A percentile compares a stretch with the other conserved stretches of the same genome.
Evolutionary conservation across 1,139 yeast genomes (phyloP).

Genomic region (Kurtzmaniella quercitrusa): DNA sequence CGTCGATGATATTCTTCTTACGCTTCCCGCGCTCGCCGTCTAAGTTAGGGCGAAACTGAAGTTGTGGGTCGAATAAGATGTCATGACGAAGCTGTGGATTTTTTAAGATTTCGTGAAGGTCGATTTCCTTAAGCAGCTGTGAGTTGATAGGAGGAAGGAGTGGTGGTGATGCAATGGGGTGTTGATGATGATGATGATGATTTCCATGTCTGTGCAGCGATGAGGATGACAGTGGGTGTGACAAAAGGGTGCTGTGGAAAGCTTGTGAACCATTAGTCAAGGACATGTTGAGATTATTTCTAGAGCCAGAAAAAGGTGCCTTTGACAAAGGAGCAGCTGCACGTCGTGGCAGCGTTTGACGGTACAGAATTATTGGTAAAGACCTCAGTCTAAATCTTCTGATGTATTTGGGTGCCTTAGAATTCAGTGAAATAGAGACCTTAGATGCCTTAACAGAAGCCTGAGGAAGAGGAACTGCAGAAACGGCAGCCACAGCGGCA

Average conservation of each 20-base stretch:
- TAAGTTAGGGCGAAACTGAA: conserved; percentile 87
- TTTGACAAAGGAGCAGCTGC: neutral
- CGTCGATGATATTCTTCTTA: conserved; percentile 70
- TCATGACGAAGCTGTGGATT: conserved; percentile 94
- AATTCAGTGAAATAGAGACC: conserved; percentile 9
- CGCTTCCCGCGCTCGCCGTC: conserved; percentile 88
- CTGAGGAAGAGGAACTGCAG: conserved; percentile 8
- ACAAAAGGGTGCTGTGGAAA: conserved; percentile 1
- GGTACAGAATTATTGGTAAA: conserved; percentile 40
- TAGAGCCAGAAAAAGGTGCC: neutral
- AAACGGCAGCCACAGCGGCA: conserved; percentile 6
- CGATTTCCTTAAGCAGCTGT: conserved; percentile 81
- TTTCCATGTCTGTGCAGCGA: conserved; percentile 3
- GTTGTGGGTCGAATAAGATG: conserved; percentile 85
- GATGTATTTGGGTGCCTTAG: conserved; percentile 35
- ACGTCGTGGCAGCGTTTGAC: conserved; percentile 1
- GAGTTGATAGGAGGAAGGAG: conserved; percentile 81
- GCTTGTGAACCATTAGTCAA: neutral
- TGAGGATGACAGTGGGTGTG: conserved; percentile 8
- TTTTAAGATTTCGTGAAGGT: conserved; percentile 80
- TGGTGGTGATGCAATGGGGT: conserved; percentile 18
- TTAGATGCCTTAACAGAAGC: conserved; percentile 3
- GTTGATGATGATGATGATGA: conserved; percentile 18
- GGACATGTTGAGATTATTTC: conserved; percentile 1
- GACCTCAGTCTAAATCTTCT: conserved; percentile 41